These are phyloP conservation scores for Aquilaria yunnanensis DNA, from an alignment of 345 rosid species.

Conservation along the genomic window DNA sequence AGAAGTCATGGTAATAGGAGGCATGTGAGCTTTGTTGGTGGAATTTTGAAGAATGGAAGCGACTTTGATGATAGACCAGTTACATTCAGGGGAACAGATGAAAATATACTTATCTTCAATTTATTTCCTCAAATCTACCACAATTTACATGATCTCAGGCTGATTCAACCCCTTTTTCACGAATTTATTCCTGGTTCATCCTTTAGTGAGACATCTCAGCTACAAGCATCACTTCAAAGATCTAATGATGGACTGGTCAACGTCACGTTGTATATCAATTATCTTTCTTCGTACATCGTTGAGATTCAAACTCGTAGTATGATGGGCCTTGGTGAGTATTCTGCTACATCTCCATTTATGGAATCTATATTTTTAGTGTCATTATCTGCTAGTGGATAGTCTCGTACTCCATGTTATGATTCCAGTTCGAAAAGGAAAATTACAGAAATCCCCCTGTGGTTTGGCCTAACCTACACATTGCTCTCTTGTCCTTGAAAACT, in stretches of 20 bases:
- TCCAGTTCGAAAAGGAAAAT: no score
- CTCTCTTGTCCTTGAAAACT: no score
- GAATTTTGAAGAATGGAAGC: slow-evolving; percentile 62
- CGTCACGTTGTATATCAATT: slow-evolving; percentile 68
- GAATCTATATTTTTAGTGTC: neutral
- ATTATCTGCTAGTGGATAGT: neutral
- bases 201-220: slow-evolving; percentile 49
- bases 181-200: slow-evolving; percentile 80
- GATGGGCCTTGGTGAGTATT: slow-evolving; percentile 77
- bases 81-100: slow-evolving; percentile 69
- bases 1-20: slow-evolving; percentile 38
- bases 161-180: slow-evolving; percentile 85
- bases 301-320: slow-evolving; percentile 69
- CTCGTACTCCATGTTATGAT: neutral
- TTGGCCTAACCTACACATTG: no score
- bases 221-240: slow-evolving; percentile 63
- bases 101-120: slow-evolving; percentile 71
- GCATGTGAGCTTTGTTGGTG: slow-evolving; percentile 76
- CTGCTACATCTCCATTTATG: slow-evolving; percentile 6
- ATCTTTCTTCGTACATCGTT: slow-evolving; percentile 73
- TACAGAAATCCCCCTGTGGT: no score
- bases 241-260: slow-evolving; percentile 65
- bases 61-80: slow-evolving; percentile 51
- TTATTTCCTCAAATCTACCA: slow-evolving; percentile 74
- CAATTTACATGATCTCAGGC: slow-evolving; percentile 58